phyloP scores from a whole-genome alignment of 306 rosid genomes.

The Quercus ilex region DNA sequence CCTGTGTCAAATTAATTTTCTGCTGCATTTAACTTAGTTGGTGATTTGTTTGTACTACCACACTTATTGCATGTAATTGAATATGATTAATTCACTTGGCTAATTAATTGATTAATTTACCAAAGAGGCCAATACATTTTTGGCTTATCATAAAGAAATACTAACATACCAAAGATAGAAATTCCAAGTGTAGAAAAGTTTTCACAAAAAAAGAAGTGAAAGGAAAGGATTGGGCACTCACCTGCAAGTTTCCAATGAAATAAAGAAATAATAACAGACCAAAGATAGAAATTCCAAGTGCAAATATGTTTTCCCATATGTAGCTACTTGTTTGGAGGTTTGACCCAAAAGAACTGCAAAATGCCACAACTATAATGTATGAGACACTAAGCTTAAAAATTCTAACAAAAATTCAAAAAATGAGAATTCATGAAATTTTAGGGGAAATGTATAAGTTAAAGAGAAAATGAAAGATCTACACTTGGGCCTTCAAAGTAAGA shows the following conservation, averaged over 20 bases:
- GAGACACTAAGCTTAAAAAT: slow-evolving; percentile 2
- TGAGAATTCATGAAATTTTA: neutral
- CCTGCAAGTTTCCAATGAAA: slow-evolving; percentile 91
- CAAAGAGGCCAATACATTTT: too few species aligned
- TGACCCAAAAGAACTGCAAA: slow-evolving; percentile 85
- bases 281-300: slow-evolving; percentile 72
- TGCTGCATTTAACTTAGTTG: too few species aligned
- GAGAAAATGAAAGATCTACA: neutral
- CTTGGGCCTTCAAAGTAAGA: too few species aligned
- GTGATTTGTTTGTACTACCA: too few species aligned
- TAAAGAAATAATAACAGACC: slow-evolving; percentile 80
- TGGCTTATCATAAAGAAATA: too few species aligned
- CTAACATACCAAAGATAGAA: too few species aligned
- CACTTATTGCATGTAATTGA: too few species aligned
- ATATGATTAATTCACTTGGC: too few species aligned
- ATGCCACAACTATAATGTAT: slow-evolving; percentile 21
- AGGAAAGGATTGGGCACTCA: slow-evolving; percentile 28
- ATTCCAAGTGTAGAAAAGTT: too few species aligned
- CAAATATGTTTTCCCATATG: slow-evolving; percentile 83
- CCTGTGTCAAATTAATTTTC: too few species aligned
- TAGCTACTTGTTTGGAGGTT: slow-evolving; percentile 70
- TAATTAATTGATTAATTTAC: too few species aligned
- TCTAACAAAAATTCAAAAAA: neutral
- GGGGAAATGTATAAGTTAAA: neutral
- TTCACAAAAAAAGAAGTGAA: neutral